phyloP scores from a whole-genome alignment of 768 basidiomycete species.

The Gyrodon lividus region DNA sequence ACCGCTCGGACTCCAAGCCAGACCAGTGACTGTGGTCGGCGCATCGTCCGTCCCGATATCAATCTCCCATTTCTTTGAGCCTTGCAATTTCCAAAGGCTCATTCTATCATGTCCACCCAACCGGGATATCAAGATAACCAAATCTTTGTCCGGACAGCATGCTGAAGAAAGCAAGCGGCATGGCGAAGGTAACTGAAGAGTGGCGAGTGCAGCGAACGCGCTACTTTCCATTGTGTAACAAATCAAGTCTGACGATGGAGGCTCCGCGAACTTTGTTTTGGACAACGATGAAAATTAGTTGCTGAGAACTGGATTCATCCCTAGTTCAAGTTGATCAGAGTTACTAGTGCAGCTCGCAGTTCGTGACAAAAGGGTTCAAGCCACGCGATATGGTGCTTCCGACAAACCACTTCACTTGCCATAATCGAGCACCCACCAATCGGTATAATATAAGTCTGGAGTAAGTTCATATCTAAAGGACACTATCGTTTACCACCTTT shows the following conservation, averaged over 20 bases:
- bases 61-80: constrained; percentile 80
- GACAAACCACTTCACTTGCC: constrained; percentile 12
- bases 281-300: constrained; percentile 7
- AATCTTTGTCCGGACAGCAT: constrained; percentile 85
- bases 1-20: constrained; percentile 88
- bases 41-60: constrained; percentile 53
- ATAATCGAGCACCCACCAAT: neutral
- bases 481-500: constrained; percentile 36
- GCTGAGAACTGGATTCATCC: constrained; percentile 10
- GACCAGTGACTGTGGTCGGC: constrained; percentile 48
- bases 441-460: no score
- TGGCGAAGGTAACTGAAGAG: constrained; percentile 53
- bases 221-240: constrained; percentile 38
- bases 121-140: constrained; percentile 65
- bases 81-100: constrained; percentile 79
- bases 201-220: constrained; percentile 55
- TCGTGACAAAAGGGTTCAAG: constrained; percentile 21
- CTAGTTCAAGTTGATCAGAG: no score
- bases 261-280: neutral
- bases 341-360: no score
- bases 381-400: constrained; percentile 31
- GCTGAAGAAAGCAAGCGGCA: constrained; percentile 60
- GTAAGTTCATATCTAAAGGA: no score
- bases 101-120: constrained; percentile 67
- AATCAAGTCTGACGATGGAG: neutral